Base-by-base conservation (phyloP, 129 eudicot genomes). In the Sambucus nigra region DNA sequence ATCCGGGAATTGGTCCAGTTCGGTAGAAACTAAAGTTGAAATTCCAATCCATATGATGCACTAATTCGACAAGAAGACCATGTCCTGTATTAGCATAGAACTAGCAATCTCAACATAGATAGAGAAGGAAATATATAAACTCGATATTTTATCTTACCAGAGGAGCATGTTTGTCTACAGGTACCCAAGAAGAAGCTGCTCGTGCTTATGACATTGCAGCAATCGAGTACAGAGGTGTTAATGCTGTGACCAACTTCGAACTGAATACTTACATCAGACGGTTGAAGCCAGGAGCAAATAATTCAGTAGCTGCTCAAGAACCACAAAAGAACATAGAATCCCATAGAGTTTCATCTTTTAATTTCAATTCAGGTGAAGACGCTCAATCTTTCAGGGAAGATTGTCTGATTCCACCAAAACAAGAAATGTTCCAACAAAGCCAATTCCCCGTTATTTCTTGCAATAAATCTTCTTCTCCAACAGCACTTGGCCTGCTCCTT, bases 161-260 rank as follows among this genome's bases (percentile, higher is more conserved):
- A 49, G 51, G 12, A 53, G 9, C 44, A 40, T 22, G 7, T 42
- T 3, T 54, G 35, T 47, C 11, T 47, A 25, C 39, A 84, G 94
- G 94, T 73, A 84, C 94, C 62, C 88, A 84, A 77, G 94, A 84
- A 70, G 94, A 84, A 61, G 94, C 88, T 0, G 94, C 94, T 12
- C 88, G 78, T 48, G 94, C 94, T 15, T 84, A 84, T 40, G 94
- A 84, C 52, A 80, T 84, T 49, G 94, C 94, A 47, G 94, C 94
- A 25, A 84, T 84, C 14, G 94, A 84, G 59, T 84, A 84, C 71
- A 68, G 88, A 71, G 94, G 94, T 47, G 70, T 80, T 31, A 77
- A 80, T 15, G 94, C 94, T 0, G 78, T 84, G 41, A 84, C 94
- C 61, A 84, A 84, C 51, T 84, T 84, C 38, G 88, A 84, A 64